Evolutionary conservation across 2,329 filamentous ascomycete genomes (phyloP).

Genomic region (Botryotinia narcissicola): DNA sequence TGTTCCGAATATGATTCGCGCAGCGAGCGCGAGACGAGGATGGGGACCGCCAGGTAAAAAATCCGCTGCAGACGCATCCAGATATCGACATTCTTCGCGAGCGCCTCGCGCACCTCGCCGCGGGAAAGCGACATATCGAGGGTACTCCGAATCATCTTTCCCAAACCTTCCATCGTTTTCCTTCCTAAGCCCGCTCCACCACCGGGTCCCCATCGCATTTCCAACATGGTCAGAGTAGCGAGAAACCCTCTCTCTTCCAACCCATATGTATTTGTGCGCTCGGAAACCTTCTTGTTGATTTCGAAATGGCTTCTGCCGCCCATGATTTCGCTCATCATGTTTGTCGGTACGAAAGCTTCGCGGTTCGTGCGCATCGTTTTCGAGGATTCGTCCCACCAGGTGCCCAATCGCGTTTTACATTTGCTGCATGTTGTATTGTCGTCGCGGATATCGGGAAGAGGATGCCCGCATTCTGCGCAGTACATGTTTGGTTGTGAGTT

Average conservation of each 20-base stretch:
- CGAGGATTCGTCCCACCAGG: slow-evolving; percentile 37
- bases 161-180: slow-evolving; percentile 53
- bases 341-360: slow-evolving; percentile 29
- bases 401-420: slow-evolving; percentile 37
- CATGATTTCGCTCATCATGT: slow-evolving; percentile 19
- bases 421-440: slow-evolving; percentile 35
- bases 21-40: slow-evolving; percentile 58
- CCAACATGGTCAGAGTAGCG: slow-evolving; percentile 49
- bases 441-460: slow-evolving; percentile 32
- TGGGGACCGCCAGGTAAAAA: slow-evolving; percentile 59
- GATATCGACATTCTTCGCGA: slow-evolving; percentile 62
- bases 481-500: slow-evolving; percentile 26
- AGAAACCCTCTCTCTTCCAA: slow-evolving; percentile 64
- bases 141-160: slow-evolving; percentile 57
- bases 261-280: slow-evolving; percentile 42
- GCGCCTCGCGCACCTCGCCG: slow-evolving; percentile 56
- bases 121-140: slow-evolving; percentile 61
- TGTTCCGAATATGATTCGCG: slow-evolving; percentile 53
- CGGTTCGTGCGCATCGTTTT: slow-evolving; percentile 36
- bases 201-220: slow-evolving; percentile 61
- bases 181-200: slow-evolving; percentile 53
- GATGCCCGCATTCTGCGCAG: slow-evolving; percentile 36
- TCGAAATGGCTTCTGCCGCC: slow-evolving; percentile 18
- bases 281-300: slow-evolving; percentile 25
- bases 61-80: slow-evolving; percentile 64